Evolutionary conservation across 345 rosid species (phyloP), one percentile per base, ranked within the genome.

Genomic region (Eucalyptus decipiens): DNA sequence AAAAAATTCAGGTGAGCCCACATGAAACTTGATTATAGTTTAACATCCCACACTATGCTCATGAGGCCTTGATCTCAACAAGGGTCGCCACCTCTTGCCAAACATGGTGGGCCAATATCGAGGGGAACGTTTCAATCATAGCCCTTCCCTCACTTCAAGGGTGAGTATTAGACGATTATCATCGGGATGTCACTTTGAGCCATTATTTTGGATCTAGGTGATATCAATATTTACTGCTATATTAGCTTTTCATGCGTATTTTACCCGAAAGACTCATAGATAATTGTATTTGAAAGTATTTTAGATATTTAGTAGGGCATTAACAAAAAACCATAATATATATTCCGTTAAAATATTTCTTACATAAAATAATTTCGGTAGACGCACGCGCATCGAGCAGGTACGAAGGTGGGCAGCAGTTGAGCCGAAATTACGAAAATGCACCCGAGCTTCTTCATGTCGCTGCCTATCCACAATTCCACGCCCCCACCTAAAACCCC

Each of bases 121-220:
- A 18, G 13, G 14, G 24, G 13, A 4, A 0, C 24, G 1, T 34
- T 2, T 16, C 2, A 0, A 17, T 34, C 80, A 5, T 1, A 4
- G 0, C 24, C 43, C 42, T 69, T 17, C 0, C 80, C 24, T 69
- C 23, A 4, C 80, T 67, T 0, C 8, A 0, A 28, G 17, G 17
- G 32, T 28, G 65, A 60, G 67, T 5, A 28, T 60, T 6, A 0
- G 3, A 6, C 1, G 0, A 12, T 0, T 0, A 28, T 60, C 32
- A 28, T 5, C 4, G 8, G 8, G 16, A 12, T 11, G 16, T 60
- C 0, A 60, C 2, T 60, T 60, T 0, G 3, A 26, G 4, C 16
- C 17, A 60, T 60, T 60, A 12, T 60, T 26, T 60, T 26, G 7
- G 32, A 60, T 16, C 5, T 16, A 32, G 12, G 0, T 5, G 42